A percentile compares a stretch with the other conserved stretches of the same genome.
These are phyloP conservation scores for Aureobasidium sp. DNA, from an alignment of 2,329 filamentous ascomycete genomes.

Conservation along the genomic window DNA sequence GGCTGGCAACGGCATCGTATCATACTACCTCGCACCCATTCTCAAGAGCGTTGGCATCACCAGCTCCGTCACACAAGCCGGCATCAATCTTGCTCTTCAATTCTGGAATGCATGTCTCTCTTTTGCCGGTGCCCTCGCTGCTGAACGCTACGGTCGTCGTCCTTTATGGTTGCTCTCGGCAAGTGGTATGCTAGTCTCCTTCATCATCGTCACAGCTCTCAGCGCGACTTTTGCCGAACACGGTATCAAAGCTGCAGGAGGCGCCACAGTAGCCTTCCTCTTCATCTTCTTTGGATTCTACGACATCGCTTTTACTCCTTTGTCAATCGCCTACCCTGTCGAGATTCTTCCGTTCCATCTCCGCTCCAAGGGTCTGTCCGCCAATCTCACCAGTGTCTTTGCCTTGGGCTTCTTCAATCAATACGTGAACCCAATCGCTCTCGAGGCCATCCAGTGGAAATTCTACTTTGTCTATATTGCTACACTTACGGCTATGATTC, in stretches of 20 bases:
- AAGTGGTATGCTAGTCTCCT: constrained; percentile 37
- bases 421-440: constrained; percentile 35
- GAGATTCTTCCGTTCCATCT: constrained; percentile 30
- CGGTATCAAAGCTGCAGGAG: constrained; percentile 26
- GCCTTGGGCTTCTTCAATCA: constrained; percentile 17
- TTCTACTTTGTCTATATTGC: constrained; percentile 38
- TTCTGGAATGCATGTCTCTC: constrained; percentile 34
- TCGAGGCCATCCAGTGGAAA: constrained; percentile 33
- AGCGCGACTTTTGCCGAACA: constrained; percentile 29
- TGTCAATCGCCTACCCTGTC: constrained; percentile 27
- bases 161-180: constrained; percentile 36
- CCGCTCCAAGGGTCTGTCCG: constrained; percentile 21
- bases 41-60: constrained; percentile 33
- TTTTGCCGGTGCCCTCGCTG: constrained; percentile 30
- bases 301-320: constrained; percentile 31
- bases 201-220: constrained; percentile 36
- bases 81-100: constrained; percentile 33
- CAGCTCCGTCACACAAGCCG: constrained; percentile 26
- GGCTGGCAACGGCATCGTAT: constrained; percentile 33
- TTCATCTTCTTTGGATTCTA: constrained; percentile 37
- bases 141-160: constrained; percentile 37
- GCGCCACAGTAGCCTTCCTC: constrained; percentile 35
- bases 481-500: constrained; percentile 21
- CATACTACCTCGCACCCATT: not conserved
- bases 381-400: constrained; percentile 19